Evolutionary conservation across 2,329 filamentous ascomycete genomes (phyloP).

Genomic region (Colletotrichum orbiculare): DNA sequence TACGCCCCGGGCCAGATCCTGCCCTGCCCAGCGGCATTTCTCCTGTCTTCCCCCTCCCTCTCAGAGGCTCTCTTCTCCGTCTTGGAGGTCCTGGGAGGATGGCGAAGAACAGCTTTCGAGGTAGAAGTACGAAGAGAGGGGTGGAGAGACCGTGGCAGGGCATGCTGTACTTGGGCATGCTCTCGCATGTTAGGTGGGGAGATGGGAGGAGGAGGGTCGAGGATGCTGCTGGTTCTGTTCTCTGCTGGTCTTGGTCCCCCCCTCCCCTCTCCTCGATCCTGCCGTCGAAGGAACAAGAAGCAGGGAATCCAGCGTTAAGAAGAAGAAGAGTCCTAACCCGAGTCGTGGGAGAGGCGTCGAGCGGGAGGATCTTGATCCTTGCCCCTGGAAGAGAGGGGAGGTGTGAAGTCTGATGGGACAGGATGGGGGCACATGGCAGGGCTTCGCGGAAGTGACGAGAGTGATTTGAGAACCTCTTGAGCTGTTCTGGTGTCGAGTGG

Average conservation of each 20-base stretch:
- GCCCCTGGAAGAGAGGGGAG: not conserved
- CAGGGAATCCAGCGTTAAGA: not conserved
- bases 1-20: no score
- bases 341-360: constrained; percentile 26
- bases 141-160: no score
- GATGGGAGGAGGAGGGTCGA: no score
- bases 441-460: no score
- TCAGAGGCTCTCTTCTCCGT: not conserved
- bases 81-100: not conserved
- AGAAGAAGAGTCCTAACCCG: constrained; percentile 1
- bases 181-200: no score
- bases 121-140: no score
- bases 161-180: no score
- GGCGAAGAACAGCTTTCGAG: no score
- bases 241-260: not conserved
- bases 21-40: no score
- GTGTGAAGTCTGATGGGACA: constrained; percentile 3
- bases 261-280: not conserved
- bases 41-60: not conserved
- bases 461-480: no score
- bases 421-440: not conserved
- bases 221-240: no score
- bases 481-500: no score
- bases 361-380: constrained; percentile 34
- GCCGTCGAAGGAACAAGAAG: constrained; percentile 11